phyloP scores from a whole-genome alignment of 1,139 yeast genomes.

The Hemisphaericaspora lyxosophila region DNA sequence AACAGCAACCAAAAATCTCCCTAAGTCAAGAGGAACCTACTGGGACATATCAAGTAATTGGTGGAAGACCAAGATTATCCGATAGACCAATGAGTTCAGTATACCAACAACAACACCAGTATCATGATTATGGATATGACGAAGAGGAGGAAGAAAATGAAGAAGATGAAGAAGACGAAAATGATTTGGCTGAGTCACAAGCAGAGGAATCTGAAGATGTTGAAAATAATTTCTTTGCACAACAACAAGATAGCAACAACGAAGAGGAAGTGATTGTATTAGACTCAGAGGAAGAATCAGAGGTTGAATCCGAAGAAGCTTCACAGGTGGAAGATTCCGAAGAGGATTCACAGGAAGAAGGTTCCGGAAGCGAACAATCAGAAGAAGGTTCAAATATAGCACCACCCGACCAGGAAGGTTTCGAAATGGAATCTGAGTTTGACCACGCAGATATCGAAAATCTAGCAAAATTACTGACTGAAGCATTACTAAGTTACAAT shows the following conservation, averaged over 20 bases:
- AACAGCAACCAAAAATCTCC: too few species aligned
- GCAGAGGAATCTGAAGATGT: constrained; percentile 3
- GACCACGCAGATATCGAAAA: constrained; percentile 11
- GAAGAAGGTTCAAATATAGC: constrained; percentile 21
- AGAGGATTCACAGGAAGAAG: constrained; percentile 13
- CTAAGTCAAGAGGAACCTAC: too few species aligned
- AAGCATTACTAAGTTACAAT: background rate
- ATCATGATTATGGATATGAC: too few species aligned
- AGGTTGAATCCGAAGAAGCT: constrained; percentile 18
- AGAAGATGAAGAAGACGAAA: constrained; percentile 11
- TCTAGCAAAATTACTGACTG: background rate
- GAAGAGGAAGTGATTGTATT: constrained; percentile 2
- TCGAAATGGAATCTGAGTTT: constrained; percentile 12
- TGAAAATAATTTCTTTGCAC: too few species aligned
- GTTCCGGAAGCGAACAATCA: constrained; percentile 1
- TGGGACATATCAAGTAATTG: constrained; percentile 3
- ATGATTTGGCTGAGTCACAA: constrained; percentile 15
- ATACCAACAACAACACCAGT: too few species aligned
- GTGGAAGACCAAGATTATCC: constrained; percentile 12
- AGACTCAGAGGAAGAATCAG: constrained; percentile 17
- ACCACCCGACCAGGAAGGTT: constrained; percentile 10
- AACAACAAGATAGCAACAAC: background rate
- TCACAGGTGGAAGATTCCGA: constrained; percentile 17
- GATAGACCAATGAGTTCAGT: too few species aligned
- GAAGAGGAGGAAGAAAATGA: constrained; percentile 8